Evolutionary conservation across 805 yeast genomes (phyloP), one percentile per base, ranked within the genome.

Genomic region (Hanseniaspora mollemarum): DNA sequence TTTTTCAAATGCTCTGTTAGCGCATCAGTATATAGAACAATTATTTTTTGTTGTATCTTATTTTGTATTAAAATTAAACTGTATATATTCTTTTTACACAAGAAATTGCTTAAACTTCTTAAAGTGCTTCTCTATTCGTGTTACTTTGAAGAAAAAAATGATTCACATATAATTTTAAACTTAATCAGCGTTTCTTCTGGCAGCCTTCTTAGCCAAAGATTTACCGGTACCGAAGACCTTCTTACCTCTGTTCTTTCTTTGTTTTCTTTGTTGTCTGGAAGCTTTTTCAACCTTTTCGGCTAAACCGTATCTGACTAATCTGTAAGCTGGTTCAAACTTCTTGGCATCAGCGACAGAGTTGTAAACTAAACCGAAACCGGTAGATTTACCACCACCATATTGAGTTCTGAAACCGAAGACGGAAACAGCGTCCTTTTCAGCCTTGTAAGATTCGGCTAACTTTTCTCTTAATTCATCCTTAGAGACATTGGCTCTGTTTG

Each of bases 241-340:
- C 87, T 83, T 82, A 70, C 84, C 95, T 81, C 96, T 87, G 95
- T 92, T 92, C 88, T 92, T 90, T 87, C 84, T 87, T 81, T 90
- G 97, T 77, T 92, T 92, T 82, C 98, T 87, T 81, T 92, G 98
- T 80, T 88, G 96, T 87, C 97, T 88, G 67, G 96, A 87, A 67
- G 95, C 78, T 80, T 87, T 87, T 76, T 90, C 96, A 68, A 83
- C 88, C 82, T 86, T 87, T 65, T 77, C 77, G 70, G 95, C 96
- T 71, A 88, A 80, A 69, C 97, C 97, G 80, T 86, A 84, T 84
- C 99, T 88, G 66, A 92, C 95, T 71, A 87, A 86, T 78, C 99
- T 88, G 94, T 92, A 92, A 63, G 87, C 71, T 77, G 99, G 99
- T 80, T 92, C 99, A 74, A 92, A 90, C 75, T 81, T 88, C 83